Evolutionary conservation across 345 rosid species (phyloP), one percentile per base, ranked within the genome.

Genomic region (Bruguiera gymnorhiza): DNA sequence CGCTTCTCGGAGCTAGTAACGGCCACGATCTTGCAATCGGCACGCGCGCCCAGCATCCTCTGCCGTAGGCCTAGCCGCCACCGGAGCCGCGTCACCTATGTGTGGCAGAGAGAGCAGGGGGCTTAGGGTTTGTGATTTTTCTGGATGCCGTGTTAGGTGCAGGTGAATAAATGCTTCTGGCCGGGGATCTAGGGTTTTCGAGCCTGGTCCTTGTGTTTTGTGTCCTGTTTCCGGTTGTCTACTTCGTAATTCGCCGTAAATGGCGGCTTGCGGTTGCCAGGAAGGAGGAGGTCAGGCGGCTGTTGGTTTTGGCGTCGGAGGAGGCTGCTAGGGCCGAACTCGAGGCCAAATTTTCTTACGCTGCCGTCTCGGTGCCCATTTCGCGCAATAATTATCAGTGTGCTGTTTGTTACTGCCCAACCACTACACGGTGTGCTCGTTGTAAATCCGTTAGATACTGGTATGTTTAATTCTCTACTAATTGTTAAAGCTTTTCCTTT

Each of bases 391-490:
- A 20, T 63, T 85, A 84, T 73, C 84, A 83, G 30, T 95, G 99
- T 39, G 93, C 84, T 13, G 93, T 90, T 72, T 96, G 99, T 69
- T 90, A 69, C 72, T 73, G 62, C 77, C 86, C 84, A 36, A 94
- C 98, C 53, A 86, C 93, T 7, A 90, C 91, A 6, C 86, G 97
- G 9, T 92, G 99, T 69, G 77, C 98, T 55, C 91, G 76, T 26
- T 96, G 99, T 84, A 96, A 92, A 77, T 73, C 89, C 3, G 93
- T 90, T 72, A 85, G 98, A 26, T 96, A 96, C 75, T 96, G 99
- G 99, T 96, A 79, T n/a, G 90, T 6, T 68, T 53, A 27, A 9
- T 76, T 65, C 64, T n/a, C 24, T 5, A 21, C 53, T 43, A 60
- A 43, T 56, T 63, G 16, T 18, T 27, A 52, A 4, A 71, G 0